phyloP scores from a whole-genome alignment of 495 filamentous ascomycete species.

The Penicillium egyptiacum region DNA sequence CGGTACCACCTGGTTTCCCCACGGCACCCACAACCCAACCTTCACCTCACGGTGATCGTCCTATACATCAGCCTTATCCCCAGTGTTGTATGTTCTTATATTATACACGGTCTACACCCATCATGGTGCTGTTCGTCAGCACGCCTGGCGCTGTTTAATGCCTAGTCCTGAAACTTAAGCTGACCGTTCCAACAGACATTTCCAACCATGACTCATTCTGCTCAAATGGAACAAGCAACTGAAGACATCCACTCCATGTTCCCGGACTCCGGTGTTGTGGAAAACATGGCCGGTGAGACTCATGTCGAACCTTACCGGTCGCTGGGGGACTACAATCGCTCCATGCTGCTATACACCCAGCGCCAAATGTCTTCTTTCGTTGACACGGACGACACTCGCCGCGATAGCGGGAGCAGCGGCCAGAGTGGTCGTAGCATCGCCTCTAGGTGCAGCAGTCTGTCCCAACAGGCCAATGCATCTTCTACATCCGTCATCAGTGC shows the following conservation, averaged over 20 bases:
- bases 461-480: slow-evolving; percentile 22
- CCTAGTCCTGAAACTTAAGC: background rate
- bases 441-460: slow-evolving; percentile 21
- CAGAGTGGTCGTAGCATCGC: slow-evolving; percentile 32
- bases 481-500: slow-evolving; percentile 17
- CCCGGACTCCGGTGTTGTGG: slow-evolving; percentile 21
- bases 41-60: background rate
- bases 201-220: slow-evolving; percentile 27
- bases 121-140: background rate
- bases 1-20: background rate
- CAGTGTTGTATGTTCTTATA: background rate
- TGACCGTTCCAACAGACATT: slow-evolving; percentile 9
- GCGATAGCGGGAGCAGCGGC: slow-evolving; percentile 34
- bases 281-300: slow-evolving; percentile 19
- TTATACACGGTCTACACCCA: background rate
- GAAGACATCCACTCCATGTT: slow-evolving; percentile 24
- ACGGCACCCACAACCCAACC: background rate
- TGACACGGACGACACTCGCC: slow-evolving; percentile 29
- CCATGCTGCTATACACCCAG: slow-evolving; percentile 49
- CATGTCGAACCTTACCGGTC: slow-evolving; percentile 25
- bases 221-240: slow-evolving; percentile 25
- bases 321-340: slow-evolving; percentile 47
- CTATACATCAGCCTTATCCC: background rate
- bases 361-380: slow-evolving; percentile 45
- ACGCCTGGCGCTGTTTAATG: background rate